A percentile compares a stretch with the other conserved stretches of the same genome.
These are phyloP conservation scores for Oryza brachyantha DNA, from an alignment of 176 grass and related monocot genomes.

Conservation along the genomic window DNA sequence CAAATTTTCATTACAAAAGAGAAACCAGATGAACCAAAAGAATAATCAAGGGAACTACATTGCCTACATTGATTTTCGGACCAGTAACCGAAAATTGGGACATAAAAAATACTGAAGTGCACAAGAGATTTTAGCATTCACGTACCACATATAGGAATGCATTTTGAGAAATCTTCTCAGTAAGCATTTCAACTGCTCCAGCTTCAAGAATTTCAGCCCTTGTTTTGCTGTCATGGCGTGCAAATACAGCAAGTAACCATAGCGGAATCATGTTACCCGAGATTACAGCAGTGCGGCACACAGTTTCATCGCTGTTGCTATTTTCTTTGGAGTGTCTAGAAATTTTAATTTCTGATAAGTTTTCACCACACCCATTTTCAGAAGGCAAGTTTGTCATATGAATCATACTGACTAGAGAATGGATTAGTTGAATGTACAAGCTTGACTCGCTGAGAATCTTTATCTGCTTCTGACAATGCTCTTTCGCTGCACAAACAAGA, in stretches of 20 bases:
- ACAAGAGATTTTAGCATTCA: constrained; percentile 29
- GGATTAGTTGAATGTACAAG: constrained; percentile 63
- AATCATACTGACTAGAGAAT: constrained; percentile 89
- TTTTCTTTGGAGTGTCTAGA: constrained; percentile 61
- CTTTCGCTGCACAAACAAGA: constrained; percentile 84
- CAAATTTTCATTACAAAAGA: not conserved
- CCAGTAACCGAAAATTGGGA: constrained; percentile 1
- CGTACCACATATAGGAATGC: constrained; percentile 80
- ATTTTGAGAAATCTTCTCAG: constrained; percentile 83
- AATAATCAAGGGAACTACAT: not conserved
- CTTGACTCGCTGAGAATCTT: constrained; percentile 73
- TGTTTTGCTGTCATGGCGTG: constrained; percentile 62
- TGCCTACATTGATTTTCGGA: constrained; percentile 5
- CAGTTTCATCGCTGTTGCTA: constrained; percentile 46
- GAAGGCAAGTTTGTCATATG: constrained; percentile 55
- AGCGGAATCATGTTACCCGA: constrained; percentile 91
- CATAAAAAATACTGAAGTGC: constrained; percentile 10
- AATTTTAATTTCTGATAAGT: constrained; percentile 79
- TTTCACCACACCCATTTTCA: constrained; percentile 62
- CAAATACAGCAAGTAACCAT: constrained; percentile 90
- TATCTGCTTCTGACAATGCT: constrained; percentile 75
- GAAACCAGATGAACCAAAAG: constrained; percentile 22
- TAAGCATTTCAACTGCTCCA: constrained; percentile 84
- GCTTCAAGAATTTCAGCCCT: constrained; percentile 76
- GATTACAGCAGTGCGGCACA: constrained; percentile 64